Evolutionary conservation across 2,329 filamentous ascomycete genomes (phyloP).

Genomic region (Amesomyces nigricolor): DNA sequence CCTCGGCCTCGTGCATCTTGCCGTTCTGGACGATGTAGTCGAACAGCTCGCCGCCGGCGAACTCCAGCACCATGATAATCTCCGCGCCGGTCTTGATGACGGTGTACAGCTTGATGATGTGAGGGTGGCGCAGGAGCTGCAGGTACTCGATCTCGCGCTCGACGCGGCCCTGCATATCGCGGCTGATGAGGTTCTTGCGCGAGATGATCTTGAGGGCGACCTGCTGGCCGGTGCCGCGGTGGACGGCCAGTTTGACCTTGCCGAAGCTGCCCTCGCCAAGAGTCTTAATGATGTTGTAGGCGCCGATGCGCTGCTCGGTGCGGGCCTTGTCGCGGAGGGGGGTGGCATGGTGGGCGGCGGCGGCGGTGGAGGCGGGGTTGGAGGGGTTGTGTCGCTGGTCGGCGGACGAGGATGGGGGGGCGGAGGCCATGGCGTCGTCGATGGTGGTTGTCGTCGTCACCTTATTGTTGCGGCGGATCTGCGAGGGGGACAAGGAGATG

Average conservation of each 20-base stretch:
- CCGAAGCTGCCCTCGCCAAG: conserved; percentile 96
- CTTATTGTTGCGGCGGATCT: conserved; percentile 50
- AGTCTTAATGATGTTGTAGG: conserved; percentile 85
- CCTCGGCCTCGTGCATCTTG: conserved; percentile 82
- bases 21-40: conserved; percentile 97
- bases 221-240: conserved; percentile 87
- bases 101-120: conserved; percentile 99
- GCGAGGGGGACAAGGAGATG: conserved; percentile 64
- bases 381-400: conserved; percentile 30
- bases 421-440: not conserved
- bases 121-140: conserved; percentile 88
- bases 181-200: conserved; percentile 88
- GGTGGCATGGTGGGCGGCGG: conserved; percentile 27
- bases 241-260: conserved; percentile 95
- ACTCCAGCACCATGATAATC: conserved; percentile 99
- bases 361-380: conserved; percentile 14
- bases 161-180: conserved; percentile 96
- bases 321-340: conserved; percentile 44
- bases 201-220: conserved; percentile 98
- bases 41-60: conserved; percentile 92
- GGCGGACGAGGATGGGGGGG: conserved; percentile 23
- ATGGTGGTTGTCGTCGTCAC: not conserved
- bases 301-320: conserved; percentile 79
- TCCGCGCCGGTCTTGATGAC: conserved; percentile 92
- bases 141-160: conserved; percentile 98